A percentile compares a stretch with the other conserved stretches of the same genome.
Conservation (phyloP, 2,329 filamentous ascomycete genomes). For the Neofusicoccum cordaticola region DNA sequence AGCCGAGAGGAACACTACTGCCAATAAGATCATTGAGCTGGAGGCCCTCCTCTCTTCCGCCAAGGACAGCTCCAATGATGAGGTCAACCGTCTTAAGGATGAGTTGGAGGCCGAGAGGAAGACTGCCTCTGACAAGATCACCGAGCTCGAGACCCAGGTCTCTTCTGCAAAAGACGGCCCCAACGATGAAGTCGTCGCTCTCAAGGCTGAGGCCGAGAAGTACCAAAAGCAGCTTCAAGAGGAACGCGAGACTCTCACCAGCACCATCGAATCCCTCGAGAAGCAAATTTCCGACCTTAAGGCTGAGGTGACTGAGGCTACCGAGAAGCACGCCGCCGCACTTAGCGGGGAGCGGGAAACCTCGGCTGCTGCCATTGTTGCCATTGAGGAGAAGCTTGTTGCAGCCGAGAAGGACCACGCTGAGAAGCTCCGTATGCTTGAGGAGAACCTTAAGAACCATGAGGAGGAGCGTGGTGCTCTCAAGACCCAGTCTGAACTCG, state of each 20-base stretch:
- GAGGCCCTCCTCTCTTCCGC: background rate
- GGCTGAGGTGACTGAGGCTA: background rate
- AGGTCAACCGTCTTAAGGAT: slow-evolving; percentile 1
- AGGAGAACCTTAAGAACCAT: slow-evolving; percentile 4
- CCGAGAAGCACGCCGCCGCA: background rate
- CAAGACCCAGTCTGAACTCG: slow-evolving; percentile 12
- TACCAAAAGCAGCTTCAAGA: slow-evolving; percentile 16
- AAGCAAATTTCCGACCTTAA: slow-evolving; percentile 10
- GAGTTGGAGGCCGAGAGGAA: slow-evolving; percentile 4
- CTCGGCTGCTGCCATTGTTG: slow-evolving; percentile 6
- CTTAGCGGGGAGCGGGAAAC: slow-evolving; percentile 4
- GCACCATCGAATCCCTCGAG: slow-evolving; percentile 7
- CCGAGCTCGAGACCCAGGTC: background rate
- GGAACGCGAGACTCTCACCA: slow-evolving; percentile 5
- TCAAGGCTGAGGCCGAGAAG: slow-evolving; percentile 11
- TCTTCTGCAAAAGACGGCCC: slow-evolving; percentile 1
- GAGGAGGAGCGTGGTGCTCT: slow-evolving; percentile 6
- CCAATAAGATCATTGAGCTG: slow-evolving; percentile 12
- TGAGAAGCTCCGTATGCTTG: background rate
- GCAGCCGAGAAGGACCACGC: slow-evolving; percentile 10
- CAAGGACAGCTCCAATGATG: background rate
- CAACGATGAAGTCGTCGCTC: background rate
- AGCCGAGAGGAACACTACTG: background rate
- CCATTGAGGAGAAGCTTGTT: slow-evolving; percentile 16
- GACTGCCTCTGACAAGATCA: slow-evolving; percentile 10